Percentiles rank a stretch among this genome's conserved stretches.
Evolutionary conservation across 306 rosid species (phyloP).

Genomic region (Trichosanthes cucumerina): DNA sequence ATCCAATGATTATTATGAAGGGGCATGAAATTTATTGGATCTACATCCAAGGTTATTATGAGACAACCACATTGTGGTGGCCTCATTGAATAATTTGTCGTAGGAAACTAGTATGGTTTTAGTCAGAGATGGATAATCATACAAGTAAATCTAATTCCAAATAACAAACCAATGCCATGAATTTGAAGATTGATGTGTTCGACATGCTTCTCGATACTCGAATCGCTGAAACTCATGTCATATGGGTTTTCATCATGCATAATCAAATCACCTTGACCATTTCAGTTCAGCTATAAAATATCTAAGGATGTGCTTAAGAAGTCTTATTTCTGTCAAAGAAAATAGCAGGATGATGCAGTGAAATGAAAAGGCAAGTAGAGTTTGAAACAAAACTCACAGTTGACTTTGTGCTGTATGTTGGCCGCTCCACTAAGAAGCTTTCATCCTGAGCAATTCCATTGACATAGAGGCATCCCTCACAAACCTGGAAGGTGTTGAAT

Average conservation of each 20-base stretch:
- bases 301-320: background rate
- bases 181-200: background rate
- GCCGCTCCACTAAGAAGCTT: constrained; percentile 50
- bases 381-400: constrained; percentile 33
- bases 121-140: background rate
- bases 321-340: background rate
- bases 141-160: background rate
- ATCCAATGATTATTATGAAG: too few species aligned
- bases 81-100: too few species aligned
- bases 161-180: background rate
- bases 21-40: too few species aligned
- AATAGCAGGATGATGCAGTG: constrained; percentile 1
- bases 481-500: constrained; percentile 35
- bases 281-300: background rate
- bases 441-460: constrained; percentile 62
- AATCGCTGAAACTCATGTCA: too few species aligned
- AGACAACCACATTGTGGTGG: too few species aligned
- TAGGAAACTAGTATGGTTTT: background rate
- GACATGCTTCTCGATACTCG: too few species aligned
- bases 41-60: too few species aligned
- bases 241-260: background rate
- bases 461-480: constrained; percentile 49
- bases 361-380: constrained; percentile 5
- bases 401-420: constrained; percentile 32
- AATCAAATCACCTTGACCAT: background rate